phyloP scores from a whole-genome alignment of 2,329 filamentous ascomycete genomes.

The Stagonosporopsis chrysanthemi region DNA sequence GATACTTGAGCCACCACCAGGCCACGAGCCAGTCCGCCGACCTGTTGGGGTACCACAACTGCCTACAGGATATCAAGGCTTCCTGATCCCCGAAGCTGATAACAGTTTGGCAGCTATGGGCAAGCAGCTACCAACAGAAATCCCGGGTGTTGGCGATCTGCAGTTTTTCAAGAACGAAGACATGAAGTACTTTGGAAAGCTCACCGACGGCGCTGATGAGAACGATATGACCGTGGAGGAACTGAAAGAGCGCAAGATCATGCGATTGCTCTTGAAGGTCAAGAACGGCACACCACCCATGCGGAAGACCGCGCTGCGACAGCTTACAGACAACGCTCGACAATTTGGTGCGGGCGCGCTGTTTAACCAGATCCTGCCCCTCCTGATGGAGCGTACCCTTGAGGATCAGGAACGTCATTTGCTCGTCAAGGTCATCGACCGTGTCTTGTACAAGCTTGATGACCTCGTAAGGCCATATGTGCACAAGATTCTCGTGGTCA shows the following conservation, averaged over 20 bases:
- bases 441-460: conserved; percentile 97
- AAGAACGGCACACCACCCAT: conserved; percentile 99
- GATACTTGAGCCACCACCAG: conserved; percentile 86
- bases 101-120: conserved; percentile 77
- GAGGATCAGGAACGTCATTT: conserved; percentile 98
- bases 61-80: conserved; percentile 74
- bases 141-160: conserved; percentile 92
- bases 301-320: conserved; percentile 96
- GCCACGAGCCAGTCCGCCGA: conserved; percentile 82
- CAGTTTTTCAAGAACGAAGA: conserved; percentile 99
- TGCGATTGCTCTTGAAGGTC: conserved; percentile 94
- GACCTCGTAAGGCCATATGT: conserved; percentile 95
- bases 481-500: conserved; percentile 98
- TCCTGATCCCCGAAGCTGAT: conserved; percentile 97
- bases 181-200: conserved; percentile 98
- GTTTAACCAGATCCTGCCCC: conserved; percentile 95
- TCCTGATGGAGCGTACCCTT: conserved; percentile 97
- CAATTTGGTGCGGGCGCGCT: conserved; percentile 93
- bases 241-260: conserved; percentile 97
- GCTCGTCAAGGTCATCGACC: conserved; percentile 98
- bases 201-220: conserved; percentile 93
- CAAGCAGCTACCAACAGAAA: conserved; percentile 92
- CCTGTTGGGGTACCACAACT: conserved; percentile 78
- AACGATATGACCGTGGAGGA: conserved; percentile 92
- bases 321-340: conserved; percentile 95